Percentiles rank a stretch among this genome's conserved stretches.
phyloP scores from a whole-genome alignment of 441 rosid genomes.

The Eruca vesicaria region DNA sequence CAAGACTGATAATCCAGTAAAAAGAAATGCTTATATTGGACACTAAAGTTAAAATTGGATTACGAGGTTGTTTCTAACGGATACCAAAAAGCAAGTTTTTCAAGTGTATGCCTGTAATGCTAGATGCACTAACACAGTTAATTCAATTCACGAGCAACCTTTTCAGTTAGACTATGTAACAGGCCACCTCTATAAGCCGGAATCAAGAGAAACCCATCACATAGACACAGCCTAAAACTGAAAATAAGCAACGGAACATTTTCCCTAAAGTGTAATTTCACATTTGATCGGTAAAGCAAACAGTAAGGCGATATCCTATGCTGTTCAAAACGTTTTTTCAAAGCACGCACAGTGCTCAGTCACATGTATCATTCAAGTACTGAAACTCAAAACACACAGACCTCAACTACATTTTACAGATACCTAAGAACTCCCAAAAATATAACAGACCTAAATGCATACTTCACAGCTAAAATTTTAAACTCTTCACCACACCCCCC shows the following conservation, averaged over 20 bases:
- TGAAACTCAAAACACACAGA: neutral
- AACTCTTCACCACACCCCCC: neutral
- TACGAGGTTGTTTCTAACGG: too few species aligned
- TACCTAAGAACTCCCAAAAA: neutral
- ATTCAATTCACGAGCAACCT: neutral
- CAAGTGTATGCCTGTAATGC: too few species aligned
- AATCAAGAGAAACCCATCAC: too few species aligned
- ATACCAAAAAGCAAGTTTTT: too few species aligned
- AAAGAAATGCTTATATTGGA: too few species aligned
- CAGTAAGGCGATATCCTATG: neutral
- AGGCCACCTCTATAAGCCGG: too few species aligned
- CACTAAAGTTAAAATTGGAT: neutral
- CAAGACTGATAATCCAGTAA: too few species aligned
- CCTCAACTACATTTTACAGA: neutral
- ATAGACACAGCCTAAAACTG: too few species aligned
- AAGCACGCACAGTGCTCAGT: neutral
- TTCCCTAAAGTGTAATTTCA: neutral
- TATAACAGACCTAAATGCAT: slow-evolving; percentile 1
- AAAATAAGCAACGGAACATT: neutral
- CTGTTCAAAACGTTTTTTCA: neutral
- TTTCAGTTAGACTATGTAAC: too few species aligned
- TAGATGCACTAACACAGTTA: neutral
- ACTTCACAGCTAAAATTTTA: neutral
- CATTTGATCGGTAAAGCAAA: neutral
- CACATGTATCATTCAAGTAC: slow-evolving; percentile 8